Conservation (phyloP, 73 alveolate genomes). For the Urostyla sp. region DNA sequence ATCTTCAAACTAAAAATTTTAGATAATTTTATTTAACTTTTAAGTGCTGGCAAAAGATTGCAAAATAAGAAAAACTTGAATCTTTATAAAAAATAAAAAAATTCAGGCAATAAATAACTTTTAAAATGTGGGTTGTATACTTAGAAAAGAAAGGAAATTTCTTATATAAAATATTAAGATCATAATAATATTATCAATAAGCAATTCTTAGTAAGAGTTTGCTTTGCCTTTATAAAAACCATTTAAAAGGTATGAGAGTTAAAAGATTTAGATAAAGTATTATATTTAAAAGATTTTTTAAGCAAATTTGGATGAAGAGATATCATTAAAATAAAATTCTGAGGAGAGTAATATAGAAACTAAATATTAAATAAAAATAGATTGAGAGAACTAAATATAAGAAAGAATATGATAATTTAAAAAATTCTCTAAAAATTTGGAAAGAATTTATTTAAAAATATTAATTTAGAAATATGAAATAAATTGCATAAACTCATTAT, state of each 20-base stretch:
- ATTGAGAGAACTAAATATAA: constrained; percentile 41
- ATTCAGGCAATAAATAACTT: neutral
- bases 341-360: neutral
- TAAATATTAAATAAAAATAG: neutral
- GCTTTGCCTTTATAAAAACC: constrained; percentile 13
- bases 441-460: neutral
- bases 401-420: constrained; percentile 34
- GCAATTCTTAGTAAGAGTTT: constrained; percentile 33
- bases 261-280: neutral
- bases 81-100: no score
- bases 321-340: neutral
- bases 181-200: constrained; percentile 35
- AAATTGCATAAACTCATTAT: constrained; percentile 45
- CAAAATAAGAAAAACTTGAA: no score
- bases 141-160: constrained; percentile 18
- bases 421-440: constrained; percentile 2
- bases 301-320: neutral
- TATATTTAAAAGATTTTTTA: constrained; percentile 16
- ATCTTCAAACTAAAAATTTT: no score
- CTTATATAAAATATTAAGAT: constrained; percentile 23
- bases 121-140: constrained; percentile 4
- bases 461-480: constrained; percentile 13
- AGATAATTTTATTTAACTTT: no score
- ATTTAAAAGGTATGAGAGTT: constrained; percentile 22
- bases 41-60: no score